These are phyloP conservation scores for Debaryomycetaceae sp. DNA, from an alignment of 1,139 yeast genomes.

Conservation along the genomic window DNA sequence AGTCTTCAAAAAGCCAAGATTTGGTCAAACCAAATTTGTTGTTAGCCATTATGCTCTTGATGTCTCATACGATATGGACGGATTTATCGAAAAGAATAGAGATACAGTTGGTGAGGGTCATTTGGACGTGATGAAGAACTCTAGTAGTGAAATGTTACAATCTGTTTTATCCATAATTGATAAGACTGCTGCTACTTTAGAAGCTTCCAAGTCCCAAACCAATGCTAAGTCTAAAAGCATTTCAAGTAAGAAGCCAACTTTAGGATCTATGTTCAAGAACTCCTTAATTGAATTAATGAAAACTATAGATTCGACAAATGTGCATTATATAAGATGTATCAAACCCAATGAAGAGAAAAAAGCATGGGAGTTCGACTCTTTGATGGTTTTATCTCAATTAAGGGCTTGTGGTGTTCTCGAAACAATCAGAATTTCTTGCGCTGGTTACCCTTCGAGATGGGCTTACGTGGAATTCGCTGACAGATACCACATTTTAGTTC, in stretches of 20 bases:
- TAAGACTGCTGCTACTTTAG: constrained; percentile 53
- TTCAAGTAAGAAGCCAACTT: constrained; percentile 80
- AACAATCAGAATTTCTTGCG: constrained; percentile 94
- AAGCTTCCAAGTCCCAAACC: constrained; percentile 42
- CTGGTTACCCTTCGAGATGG: constrained; percentile 98
- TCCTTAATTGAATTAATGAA: constrained; percentile 90
- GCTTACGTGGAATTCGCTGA: constrained; percentile 90
- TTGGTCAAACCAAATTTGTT: constrained; percentile 87
- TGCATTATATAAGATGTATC: constrained; percentile 94
- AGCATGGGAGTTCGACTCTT: constrained; percentile 95
- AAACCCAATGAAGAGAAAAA: constrained; percentile 92
- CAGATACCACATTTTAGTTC: constrained; percentile 79
- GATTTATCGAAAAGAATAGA: constrained; percentile 94
- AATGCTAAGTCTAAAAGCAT: constrained; percentile 26
- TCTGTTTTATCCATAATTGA: constrained; percentile 66
- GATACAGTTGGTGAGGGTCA: constrained; percentile 98
- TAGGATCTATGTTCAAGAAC: constrained; percentile 90
- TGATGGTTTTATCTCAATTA: constrained; percentile 91
- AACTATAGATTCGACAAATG: constrained; percentile 91
- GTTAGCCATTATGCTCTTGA: constrained; percentile 95
- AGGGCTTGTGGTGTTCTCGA: constrained; percentile 99
- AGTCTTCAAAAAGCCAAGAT: constrained; percentile 90
- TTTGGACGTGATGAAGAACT: constrained; percentile 71
- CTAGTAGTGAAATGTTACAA: constrained; percentile 63
- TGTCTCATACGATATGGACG: constrained; percentile 88